Evolutionary conservation across 1,284 basidiomycete species (phyloP).

Genomic region (Cutaneotrichosporon curvatum): DNA sequence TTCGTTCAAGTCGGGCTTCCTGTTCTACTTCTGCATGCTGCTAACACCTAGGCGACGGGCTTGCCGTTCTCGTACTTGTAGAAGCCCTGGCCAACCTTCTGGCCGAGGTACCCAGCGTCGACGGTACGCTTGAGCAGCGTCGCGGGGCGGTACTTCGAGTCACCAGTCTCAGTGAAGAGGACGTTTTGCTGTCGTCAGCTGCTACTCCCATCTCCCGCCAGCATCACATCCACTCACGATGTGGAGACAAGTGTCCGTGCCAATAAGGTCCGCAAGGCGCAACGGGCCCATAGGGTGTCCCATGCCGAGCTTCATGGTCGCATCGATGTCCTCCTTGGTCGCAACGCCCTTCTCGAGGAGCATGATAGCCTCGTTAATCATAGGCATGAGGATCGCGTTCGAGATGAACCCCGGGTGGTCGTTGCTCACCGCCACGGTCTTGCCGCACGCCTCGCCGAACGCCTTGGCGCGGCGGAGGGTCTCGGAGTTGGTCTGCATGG

Average conservation of each 20-base stretch:
- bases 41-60: background rate
- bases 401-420: slow-evolving; percentile 74
- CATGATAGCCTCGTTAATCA: slow-evolving; percentile 72
- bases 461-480: slow-evolving; percentile 68
- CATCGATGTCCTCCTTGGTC: slow-evolving; percentile 90
- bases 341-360: slow-evolving; percentile 85
- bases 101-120: slow-evolving; percentile 90
- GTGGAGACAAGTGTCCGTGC: slow-evolving; percentile 81
- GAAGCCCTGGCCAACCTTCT: slow-evolving; percentile 66
- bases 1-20: no score
- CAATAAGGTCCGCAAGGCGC: slow-evolving; percentile 81
- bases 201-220: no score
- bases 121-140: slow-evolving; percentile 90
- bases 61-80: slow-evolving; percentile 54
- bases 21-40: no score
- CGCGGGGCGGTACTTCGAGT: slow-evolving; percentile 94
- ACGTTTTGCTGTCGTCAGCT: slow-evolving; percentile 57
- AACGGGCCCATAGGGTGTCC: slow-evolving; percentile 92
- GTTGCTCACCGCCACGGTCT: slow-evolving; percentile 80
- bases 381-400: slow-evolving; percentile 47
- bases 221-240: slow-evolving; percentile 48
- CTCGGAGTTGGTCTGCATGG: slow-evolving; percentile 75
- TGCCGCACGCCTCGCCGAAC: slow-evolving; percentile 84
- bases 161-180: slow-evolving; percentile 76
- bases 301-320: slow-evolving; percentile 87